Evolutionary conservation across 345 rosid species (phyloP).

Genomic region (Sisymbrium altissimum): DNA sequence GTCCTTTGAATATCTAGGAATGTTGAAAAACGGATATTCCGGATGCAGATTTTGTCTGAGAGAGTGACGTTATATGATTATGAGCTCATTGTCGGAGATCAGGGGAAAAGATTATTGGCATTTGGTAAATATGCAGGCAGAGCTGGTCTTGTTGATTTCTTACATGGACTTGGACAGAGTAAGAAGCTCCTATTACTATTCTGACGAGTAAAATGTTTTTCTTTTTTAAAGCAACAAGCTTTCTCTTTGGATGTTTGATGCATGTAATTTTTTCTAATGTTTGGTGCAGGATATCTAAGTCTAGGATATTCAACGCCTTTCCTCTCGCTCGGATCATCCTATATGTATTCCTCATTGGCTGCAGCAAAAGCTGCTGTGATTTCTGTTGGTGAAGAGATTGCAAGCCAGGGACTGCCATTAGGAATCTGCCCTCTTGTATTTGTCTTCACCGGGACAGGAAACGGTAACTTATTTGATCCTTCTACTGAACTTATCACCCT

Average conservation of each 20-base stretch:
- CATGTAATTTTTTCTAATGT: not conserved
- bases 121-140: constrained; percentile 92
- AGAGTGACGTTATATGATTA: constrained; percentile 78
- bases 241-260: not conserved
- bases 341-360: constrained; percentile 81
- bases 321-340: constrained; percentile 71
- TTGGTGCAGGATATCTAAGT: constrained; percentile 65
- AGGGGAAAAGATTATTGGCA: constrained; percentile 71
- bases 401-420: constrained; percentile 67
- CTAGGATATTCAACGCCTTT: constrained; percentile 83
- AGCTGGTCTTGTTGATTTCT: constrained; percentile 86
- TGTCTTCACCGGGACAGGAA: constrained; percentile 72
- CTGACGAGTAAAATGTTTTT: not conserved
- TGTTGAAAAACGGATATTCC: not conserved
- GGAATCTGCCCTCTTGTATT: constrained; percentile 83
- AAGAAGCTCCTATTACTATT: constrained; percentile 35
- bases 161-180: constrained; percentile 80
- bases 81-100: constrained; percentile 75
- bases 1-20: not conserved
- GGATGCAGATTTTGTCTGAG: constrained; percentile 58
- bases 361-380: constrained; percentile 86
- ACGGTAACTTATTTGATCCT: constrained; percentile 43
- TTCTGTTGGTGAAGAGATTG: constrained; percentile 80
- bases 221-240: not conserved
- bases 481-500: not conserved